Evolutionary conservation across 164 flowering plant species (phyloP).

Genomic region (Santalum album): DNA sequence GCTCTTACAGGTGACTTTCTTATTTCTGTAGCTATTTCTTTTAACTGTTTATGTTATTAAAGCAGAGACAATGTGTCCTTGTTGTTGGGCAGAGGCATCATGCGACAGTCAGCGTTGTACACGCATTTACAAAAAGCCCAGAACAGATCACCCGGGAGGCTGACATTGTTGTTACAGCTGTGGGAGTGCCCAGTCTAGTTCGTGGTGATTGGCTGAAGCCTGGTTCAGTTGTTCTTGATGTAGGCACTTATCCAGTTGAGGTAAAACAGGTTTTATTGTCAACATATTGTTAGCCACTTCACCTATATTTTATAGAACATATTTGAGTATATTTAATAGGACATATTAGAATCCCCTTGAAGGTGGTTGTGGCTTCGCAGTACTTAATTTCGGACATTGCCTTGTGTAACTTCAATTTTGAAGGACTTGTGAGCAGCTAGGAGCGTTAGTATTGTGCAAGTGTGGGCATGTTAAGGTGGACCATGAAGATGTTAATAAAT

Average conservation of each 20-base stretch:
- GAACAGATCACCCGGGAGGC: slow-evolving; percentile 65
- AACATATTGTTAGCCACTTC: neutral
- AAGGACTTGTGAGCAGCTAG: too few relatives aligned
- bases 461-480: too few relatives aligned
- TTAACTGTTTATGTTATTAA: neutral
- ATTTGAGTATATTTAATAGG: neutral
- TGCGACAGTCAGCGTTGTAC: slow-evolving; percentile 68
- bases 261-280: slow-evolving; percentile 16
- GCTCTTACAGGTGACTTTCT: slow-evolving; percentile 50
- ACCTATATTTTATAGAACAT: neutral
- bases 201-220: slow-evolving; percentile 85
- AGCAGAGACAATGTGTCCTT: neutral
- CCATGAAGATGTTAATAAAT: too few relatives aligned
- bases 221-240: slow-evolving; percentile 87
- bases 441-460: too few relatives aligned
- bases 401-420: too few relatives aligned
- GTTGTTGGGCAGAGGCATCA: slow-evolving; percentile 57
- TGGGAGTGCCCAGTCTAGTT: slow-evolving; percentile 70
- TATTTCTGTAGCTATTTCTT: neutral
- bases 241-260: slow-evolving; percentile 72
- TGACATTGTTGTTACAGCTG: slow-evolving; percentile 75
- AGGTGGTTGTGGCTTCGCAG: too few relatives aligned
- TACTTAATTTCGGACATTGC: too few relatives aligned
- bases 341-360: too few relatives aligned
- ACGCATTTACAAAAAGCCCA: slow-evolving; percentile 57